These are phyloP conservation scores for Arthrobotrys iridis DNA, from an alignment of 2,329 filamentous ascomycete genomes.

Conservation along the genomic window DNA sequence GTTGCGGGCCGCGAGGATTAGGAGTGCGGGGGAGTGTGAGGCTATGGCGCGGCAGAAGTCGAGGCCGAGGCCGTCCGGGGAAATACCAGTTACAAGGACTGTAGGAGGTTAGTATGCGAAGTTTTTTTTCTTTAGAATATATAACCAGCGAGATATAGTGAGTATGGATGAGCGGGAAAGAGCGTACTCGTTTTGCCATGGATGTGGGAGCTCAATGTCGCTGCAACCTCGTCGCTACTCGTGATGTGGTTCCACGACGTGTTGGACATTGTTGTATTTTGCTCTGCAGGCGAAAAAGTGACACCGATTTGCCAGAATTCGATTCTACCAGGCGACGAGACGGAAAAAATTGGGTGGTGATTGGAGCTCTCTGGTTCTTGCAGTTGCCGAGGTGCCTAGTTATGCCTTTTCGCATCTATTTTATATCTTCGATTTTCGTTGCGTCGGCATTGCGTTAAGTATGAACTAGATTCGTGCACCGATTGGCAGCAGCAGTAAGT, in stretches of 20 bases:
- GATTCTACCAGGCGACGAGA: too few relatives aligned
- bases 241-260: conserved; percentile 37
- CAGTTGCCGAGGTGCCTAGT: not conserved
- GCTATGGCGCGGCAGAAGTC: conserved; percentile 62
- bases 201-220: conserved; percentile 31
- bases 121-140: not conserved
- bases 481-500: too few relatives aligned
- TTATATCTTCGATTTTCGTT: not conserved
- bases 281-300: too few relatives aligned
- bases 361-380: not conserved
- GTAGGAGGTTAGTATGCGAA: not conserved
- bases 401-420: not conserved
- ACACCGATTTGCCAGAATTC: too few relatives aligned
- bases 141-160: not conserved
- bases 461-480: not conserved
- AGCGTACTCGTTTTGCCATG: conserved; percentile 35
- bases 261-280: conserved; percentile 49
- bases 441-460: not conserved
- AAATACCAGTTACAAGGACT: conserved; percentile 64
- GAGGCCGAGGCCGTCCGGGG: conserved; percentile 62
- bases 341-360: not conserved
- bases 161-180: not conserved
- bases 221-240: conserved; percentile 51
- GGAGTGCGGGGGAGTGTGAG: conserved; percentile 61
- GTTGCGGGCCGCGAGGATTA: conserved; percentile 65